Percentiles rank a stretch among this genome's conserved stretches.
Evolutionary conservation across 164 flowering plant genomes (phyloP).

Genomic region (Kalanchoe fedtschenkoi): DNA sequence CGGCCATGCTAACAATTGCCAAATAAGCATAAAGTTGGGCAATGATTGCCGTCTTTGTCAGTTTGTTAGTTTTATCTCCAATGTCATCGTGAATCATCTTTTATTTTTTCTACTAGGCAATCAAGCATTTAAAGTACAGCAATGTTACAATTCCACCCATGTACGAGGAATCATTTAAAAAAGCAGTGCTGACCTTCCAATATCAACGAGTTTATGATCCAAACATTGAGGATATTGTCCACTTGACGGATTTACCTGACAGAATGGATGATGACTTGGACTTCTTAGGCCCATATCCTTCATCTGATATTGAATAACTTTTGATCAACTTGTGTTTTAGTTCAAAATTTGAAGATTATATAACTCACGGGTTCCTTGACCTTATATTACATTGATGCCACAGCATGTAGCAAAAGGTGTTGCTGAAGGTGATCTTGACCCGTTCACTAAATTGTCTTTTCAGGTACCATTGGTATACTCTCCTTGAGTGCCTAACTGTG

Average conservation of each 20-base stretch:
- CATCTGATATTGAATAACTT: background rate
- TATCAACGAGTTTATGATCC: conserved; percentile 94
- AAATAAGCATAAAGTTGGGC: background rate
- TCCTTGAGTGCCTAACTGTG: background rate
- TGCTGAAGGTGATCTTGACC: conserved; percentile 81
- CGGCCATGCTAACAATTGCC: background rate
- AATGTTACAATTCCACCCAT: conserved; percentile 56
- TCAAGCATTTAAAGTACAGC: conserved; percentile 73
- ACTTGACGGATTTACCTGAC: conserved; percentile 37
- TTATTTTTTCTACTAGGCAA: conserved; percentile 49
- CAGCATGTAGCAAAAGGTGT: conserved; percentile 67
- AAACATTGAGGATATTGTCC: conserved; percentile 52
- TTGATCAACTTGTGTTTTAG: background rate
- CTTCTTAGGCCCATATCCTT: conserved; percentile 99
- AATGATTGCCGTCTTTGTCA: background rate
- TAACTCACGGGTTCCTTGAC: conserved; percentile 32
- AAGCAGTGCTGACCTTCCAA: conserved; percentile 77
- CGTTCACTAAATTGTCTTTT: conserved; percentile 67
- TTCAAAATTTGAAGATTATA: background rate
- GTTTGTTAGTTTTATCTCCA: background rate
- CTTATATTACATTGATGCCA: conserved; percentile 43
- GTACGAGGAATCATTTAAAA: conserved; percentile 85
- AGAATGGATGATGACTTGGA: conserved; percentile 49
- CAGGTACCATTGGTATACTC: conserved; percentile 33
- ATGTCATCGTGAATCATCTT: background rate